These are phyloP conservation scores for Pichia gijzeniarum DNA, from an alignment of 805 yeast genomes.

Conservation along the genomic window DNA sequence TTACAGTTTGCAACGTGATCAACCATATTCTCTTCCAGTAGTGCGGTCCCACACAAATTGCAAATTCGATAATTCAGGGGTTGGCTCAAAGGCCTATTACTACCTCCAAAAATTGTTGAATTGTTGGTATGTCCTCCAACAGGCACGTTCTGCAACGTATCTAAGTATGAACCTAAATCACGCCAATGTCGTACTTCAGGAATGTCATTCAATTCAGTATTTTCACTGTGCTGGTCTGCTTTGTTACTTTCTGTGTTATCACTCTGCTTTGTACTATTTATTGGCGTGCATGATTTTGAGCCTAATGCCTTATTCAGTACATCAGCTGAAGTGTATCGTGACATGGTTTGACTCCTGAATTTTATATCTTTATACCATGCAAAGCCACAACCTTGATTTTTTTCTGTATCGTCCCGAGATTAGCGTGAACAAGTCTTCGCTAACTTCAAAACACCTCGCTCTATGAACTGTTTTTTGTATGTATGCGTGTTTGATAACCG, in stretches of 20 bases:
- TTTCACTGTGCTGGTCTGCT: not conserved
- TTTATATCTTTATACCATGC: too few relatives aligned
- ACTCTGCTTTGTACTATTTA: not conserved
- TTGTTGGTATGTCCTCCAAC: conserved; percentile 1
- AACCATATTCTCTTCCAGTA: conserved; percentile 32
- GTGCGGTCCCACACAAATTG: conserved; percentile 41
- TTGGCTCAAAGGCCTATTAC: conserved; percentile 32
- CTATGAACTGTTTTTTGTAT: too few relatives aligned
- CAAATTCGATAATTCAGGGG: conserved; percentile 41
- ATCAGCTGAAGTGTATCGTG: conserved; percentile 1
- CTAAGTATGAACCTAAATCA: conserved; percentile 31
- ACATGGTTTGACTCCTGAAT: not conserved
- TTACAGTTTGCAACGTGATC: conserved; percentile 37
- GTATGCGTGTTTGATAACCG: too few relatives aligned
- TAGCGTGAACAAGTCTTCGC: too few relatives aligned
- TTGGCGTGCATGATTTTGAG: not conserved
- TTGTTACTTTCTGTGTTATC: not conserved
- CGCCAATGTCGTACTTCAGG: conserved; percentile 30
- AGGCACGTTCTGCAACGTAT: conserved; percentile 23
- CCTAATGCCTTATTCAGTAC: conserved; percentile 6
- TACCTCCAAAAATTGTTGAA: conserved; percentile 1
- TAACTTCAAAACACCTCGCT: too few relatives aligned
- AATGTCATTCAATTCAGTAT: conserved; percentile 5
- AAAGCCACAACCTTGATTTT: too few relatives aligned
- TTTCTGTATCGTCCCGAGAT: too few relatives aligned